Evolutionary conservation across 2,329 filamentous ascomycete genomes (phyloP).

Genomic region (Sporothrix sp.): DNA sequence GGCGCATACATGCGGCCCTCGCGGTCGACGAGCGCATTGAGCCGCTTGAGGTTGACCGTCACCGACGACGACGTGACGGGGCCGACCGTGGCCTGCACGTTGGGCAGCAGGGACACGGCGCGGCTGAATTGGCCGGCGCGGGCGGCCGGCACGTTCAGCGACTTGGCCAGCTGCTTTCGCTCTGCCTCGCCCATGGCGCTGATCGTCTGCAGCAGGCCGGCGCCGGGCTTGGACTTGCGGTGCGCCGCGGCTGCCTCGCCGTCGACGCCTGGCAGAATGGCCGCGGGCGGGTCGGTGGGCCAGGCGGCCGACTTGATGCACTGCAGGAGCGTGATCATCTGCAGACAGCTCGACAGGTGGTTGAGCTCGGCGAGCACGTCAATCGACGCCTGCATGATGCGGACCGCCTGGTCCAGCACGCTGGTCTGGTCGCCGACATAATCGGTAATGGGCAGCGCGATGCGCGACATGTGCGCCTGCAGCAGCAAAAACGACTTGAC

Average conservation of each 20-base stretch:
- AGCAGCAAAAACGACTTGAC: constrained; percentile 91
- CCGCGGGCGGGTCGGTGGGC: constrained; percentile 70
- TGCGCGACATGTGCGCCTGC: constrained; percentile 88
- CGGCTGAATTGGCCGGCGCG: constrained; percentile 43
- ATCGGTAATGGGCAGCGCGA: constrained; percentile 88
- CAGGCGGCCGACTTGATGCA: constrained; percentile 88
- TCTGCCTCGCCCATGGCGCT: constrained; percentile 27
- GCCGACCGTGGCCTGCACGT: constrained; percentile 52
- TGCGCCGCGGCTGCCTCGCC: not conserved
- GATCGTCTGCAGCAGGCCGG: constrained; percentile 31
- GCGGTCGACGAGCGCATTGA: constrained; percentile 54
- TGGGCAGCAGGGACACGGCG: constrained; percentile 57
- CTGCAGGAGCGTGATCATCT: constrained; percentile 80
- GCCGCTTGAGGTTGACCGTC: constrained; percentile 52
- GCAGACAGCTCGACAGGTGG: constrained; percentile 62
- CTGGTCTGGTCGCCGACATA: constrained; percentile 89
- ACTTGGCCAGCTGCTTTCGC: constrained; percentile 36
- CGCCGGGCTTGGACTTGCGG: not conserved
- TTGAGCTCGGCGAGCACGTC: constrained; percentile 90
- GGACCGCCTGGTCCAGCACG: constrained; percentile 90
- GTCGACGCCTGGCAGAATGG: constrained; percentile 68
- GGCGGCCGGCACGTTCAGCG: constrained; percentile 39
- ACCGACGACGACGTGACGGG: constrained; percentile 52
- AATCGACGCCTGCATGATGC: constrained; percentile 91
- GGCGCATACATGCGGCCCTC: constrained; percentile 78